Percentiles rank a stretch among this genome's conserved stretches.
Conservation (phyloP, 768 basidiomycete species). For the Mycena pura region DNA sequence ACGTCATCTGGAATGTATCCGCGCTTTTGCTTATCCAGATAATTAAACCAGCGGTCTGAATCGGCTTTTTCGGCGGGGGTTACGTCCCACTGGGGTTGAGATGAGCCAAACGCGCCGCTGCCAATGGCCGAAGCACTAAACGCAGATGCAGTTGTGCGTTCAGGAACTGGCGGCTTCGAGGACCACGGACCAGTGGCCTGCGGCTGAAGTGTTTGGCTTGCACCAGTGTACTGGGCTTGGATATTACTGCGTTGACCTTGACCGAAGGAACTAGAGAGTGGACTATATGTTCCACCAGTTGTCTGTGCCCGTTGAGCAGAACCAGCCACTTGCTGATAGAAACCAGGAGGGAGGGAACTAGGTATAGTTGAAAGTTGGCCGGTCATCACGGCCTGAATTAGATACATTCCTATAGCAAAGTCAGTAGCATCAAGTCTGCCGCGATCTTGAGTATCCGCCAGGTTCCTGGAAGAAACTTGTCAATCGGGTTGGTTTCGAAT, state of each 20-base stretch:
- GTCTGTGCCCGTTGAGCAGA: slow-evolving; percentile 53
- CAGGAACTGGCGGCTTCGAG: slow-evolving; percentile 37
- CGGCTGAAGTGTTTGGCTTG: slow-evolving; percentile 51
- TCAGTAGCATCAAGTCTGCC: slow-evolving; percentile 89
- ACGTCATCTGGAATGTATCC: slow-evolving; percentile 93
- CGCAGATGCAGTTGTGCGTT: slow-evolving; percentile 40
- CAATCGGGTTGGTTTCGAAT: slow-evolving; percentile 4
- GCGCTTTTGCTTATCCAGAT: slow-evolving; percentile 73
- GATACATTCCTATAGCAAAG: slow-evolving; percentile 95
- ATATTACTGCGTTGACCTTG: slow-evolving; percentile 45
- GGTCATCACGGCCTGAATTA: slow-evolving; percentile 93
- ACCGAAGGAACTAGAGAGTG: slow-evolving; percentile 51
- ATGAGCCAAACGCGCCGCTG: slow-evolving; percentile 30
- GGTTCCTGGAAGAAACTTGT: slow-evolving; percentile 61
- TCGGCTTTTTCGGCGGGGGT: slow-evolving; percentile 78
- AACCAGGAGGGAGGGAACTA: slow-evolving; percentile 73
- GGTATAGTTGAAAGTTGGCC: slow-evolving; percentile 77
- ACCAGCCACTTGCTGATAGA: slow-evolving; percentile 84
- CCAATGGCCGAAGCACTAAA: slow-evolving; percentile 35
- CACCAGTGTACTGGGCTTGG: slow-evolving; percentile 72
- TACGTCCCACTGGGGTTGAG: slow-evolving; percentile 76
- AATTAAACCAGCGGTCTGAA: slow-evolving; percentile 81
- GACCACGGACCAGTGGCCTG: slow-evolving; percentile 53
- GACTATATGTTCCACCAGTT: slow-evolving; percentile 71
- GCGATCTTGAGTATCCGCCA: slow-evolving; percentile 94